These are phyloP conservation scores for Conticribra weissflogii DNA, from an alignment of 108 stramenopile genomes.

Conservation along the genomic window DNA sequence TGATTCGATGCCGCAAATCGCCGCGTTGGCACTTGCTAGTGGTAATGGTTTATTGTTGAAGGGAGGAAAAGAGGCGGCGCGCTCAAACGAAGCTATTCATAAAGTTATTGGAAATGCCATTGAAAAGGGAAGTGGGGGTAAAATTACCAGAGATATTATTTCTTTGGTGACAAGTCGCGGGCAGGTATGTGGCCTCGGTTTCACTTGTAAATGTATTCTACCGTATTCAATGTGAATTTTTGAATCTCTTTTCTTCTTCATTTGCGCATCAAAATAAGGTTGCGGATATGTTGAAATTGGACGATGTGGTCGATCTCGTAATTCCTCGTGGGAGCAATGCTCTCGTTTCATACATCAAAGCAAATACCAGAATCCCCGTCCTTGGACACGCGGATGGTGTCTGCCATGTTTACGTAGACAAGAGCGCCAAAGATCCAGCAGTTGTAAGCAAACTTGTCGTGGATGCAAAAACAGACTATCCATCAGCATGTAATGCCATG, in stretches of 20 bases:
- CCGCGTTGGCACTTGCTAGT: constrained; percentile 93
- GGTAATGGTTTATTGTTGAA: constrained; percentile 97
- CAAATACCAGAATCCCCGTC: constrained; percentile 94
- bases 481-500: constrained; percentile 98
- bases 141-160: constrained; percentile 87
- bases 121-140: constrained; percentile 81
- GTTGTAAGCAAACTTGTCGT: constrained; percentile 68
- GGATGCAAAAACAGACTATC: constrained; percentile 98
- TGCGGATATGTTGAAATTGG: constrained; percentile 83
- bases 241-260: not conserved
- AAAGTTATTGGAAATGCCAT: constrained; percentile 91
- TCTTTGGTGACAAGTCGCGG: constrained; percentile 90
- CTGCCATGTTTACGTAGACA: constrained; percentile 96
- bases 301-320: constrained; percentile 96
- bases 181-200: constrained; percentile 54
- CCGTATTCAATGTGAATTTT: too few species aligned
- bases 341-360: constrained; percentile 90
- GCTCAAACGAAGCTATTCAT: constrained; percentile 90
- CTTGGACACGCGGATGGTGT: constrained; percentile 99
- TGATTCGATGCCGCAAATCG: constrained; percentile 98
- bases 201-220: not conserved
- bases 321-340: constrained; percentile 96
- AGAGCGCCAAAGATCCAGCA: constrained; percentile 70
- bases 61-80: constrained; percentile 95
- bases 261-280: constrained; percentile 33